Conservation (phyloP, 164 flowering plant species). For the Santalum album region DNA sequence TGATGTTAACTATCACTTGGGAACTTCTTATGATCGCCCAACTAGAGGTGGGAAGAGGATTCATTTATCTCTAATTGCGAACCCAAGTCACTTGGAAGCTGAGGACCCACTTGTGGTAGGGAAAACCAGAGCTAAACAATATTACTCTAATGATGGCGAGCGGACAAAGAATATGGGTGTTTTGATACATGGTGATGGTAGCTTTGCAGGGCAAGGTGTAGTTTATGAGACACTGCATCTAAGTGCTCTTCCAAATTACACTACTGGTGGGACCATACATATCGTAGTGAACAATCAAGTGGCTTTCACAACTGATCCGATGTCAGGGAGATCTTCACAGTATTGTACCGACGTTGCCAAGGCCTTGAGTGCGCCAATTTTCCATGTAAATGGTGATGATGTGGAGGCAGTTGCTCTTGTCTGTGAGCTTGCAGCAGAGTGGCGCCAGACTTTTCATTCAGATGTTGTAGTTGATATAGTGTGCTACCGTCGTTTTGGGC, state of each 20-base stretch:
- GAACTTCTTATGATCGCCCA: constrained; percentile 97
- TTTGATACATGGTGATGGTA: constrained; percentile 97
- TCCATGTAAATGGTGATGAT: constrained; percentile 97
- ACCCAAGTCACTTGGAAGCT: constrained; percentile 99
- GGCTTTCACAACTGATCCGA: constrained; percentile 96
- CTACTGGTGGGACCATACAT: constrained; percentile 97
- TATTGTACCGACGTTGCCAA: constrained; percentile 98
- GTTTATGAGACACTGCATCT: constrained; percentile 97
- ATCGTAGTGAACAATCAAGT: constrained; percentile 96
- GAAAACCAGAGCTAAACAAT: constrained; percentile 92
- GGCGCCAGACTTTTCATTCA: constrained; percentile 96
- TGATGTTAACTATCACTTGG: constrained; percentile 96
- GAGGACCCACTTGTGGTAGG: constrained; percentile 94
- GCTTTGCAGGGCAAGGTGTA: constrained; percentile 99
- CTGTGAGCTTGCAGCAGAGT: constrained; percentile 95
- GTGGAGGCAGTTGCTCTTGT: constrained; percentile 94
- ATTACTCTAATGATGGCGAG: constrained; percentile 72
- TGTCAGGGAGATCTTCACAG: constrained; percentile 85
- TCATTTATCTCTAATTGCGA: constrained; percentile 95
- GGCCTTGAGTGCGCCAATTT: constrained; percentile 89
- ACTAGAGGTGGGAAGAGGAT: constrained; percentile 90
- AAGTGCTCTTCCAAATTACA: constrained; percentile 95
- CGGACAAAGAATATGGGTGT: constrained; percentile 83
- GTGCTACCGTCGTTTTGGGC: constrained; percentile 95
- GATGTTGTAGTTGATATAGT: constrained; percentile 96